Evolutionary conservation across 352 stramenopile species (phyloP).

Genomic region (Thraustotheca clavata): DNA sequence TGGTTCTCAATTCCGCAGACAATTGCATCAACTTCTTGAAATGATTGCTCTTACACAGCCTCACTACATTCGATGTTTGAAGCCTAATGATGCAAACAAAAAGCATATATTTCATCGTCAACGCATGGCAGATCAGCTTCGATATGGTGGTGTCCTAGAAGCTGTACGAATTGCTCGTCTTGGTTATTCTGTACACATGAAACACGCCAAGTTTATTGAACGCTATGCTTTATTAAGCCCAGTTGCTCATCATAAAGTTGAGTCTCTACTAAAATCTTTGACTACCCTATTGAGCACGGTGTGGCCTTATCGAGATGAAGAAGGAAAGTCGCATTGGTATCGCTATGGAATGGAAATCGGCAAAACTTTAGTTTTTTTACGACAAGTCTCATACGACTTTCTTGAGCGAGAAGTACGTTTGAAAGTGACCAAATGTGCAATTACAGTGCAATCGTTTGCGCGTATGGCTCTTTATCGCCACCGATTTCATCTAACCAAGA

Average conservation of each 20-base stretch:
- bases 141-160: slow-evolving; percentile 78
- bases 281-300: not conserved
- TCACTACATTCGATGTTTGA: slow-evolving; percentile 98
- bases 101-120: slow-evolving; percentile 81
- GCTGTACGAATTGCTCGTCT: slow-evolving; percentile 77
- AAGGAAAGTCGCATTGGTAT: slow-evolving; percentile 24
- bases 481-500: not conserved
- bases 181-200: slow-evolving; percentile 75
- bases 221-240: slow-evolving; percentile 37
- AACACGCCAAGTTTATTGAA: slow-evolving; percentile 49
- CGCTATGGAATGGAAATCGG: slow-evolving; percentile 33
- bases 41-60: slow-evolving; percentile 92
- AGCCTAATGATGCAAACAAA: slow-evolving; percentile 94
- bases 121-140: slow-evolving; percentile 68
- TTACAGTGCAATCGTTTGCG: slow-evolving; percentile 35
- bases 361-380: slow-evolving; percentile 61
- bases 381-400: slow-evolving; percentile 50
- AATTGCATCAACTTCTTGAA: slow-evolving; percentile 88
- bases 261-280: slow-evolving; percentile 29
- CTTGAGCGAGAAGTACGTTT: slow-evolving; percentile 42
- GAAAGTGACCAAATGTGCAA: slow-evolving; percentile 25
- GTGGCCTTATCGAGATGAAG: slow-evolving; percentile 4
- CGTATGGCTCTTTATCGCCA: slow-evolving; percentile 6
- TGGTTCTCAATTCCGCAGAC: slow-evolving; percentile 89
- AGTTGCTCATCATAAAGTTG: slow-evolving; percentile 6